phyloP scores from a whole-genome alignment of 371 early-diverging fungal species.

The Mycotypha africana region DNA sequence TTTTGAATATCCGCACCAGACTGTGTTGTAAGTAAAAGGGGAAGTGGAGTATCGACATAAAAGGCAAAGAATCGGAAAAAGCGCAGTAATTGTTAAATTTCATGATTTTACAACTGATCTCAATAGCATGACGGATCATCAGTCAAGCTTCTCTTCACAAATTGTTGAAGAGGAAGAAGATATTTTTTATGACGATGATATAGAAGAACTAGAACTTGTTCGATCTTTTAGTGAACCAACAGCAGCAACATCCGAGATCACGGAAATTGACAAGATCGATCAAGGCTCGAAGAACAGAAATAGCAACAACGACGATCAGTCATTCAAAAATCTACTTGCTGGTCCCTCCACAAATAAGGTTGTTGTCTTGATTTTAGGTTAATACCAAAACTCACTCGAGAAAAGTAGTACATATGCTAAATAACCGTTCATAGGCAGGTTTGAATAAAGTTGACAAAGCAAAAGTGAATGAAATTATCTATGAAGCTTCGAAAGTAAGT shows the following conservation, averaged over 20 bases:
- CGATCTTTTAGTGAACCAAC: background rate
- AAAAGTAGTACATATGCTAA: background rate
- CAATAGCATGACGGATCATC: conserved; percentile 5
- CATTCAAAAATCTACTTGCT: conserved; percentile 29
- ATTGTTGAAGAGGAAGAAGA: conserved; percentile 32
- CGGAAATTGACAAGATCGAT: background rate
- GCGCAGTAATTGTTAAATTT: too few relatives aligned
- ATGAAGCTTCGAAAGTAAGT: conserved; percentile 55
- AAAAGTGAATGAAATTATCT: conserved; percentile 47
- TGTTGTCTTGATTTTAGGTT: too few relatives aligned
- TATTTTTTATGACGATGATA: conserved; percentile 26
- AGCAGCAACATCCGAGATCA: background rate
- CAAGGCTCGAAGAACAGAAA: conserved; percentile 1
- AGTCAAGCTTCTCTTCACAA: conserved; percentile 16
- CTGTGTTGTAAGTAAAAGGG: too few relatives aligned
- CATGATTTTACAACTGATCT: too few relatives aligned
- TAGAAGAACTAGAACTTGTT: background rate
- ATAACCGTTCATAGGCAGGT: conserved; percentile 36
- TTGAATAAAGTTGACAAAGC: conserved; percentile 37
- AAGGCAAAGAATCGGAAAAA: too few relatives aligned
- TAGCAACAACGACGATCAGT: conserved; percentile 2
- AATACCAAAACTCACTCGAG: too few relatives aligned
- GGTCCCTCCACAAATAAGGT: conserved; percentile 39
- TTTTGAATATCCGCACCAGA: too few relatives aligned
- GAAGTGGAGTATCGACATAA: too few relatives aligned